These are phyloP conservation scores for Fragilaria radians DNA, from an alignment of 108 stramenopile genomes.

Conservation along the genomic window DNA sequence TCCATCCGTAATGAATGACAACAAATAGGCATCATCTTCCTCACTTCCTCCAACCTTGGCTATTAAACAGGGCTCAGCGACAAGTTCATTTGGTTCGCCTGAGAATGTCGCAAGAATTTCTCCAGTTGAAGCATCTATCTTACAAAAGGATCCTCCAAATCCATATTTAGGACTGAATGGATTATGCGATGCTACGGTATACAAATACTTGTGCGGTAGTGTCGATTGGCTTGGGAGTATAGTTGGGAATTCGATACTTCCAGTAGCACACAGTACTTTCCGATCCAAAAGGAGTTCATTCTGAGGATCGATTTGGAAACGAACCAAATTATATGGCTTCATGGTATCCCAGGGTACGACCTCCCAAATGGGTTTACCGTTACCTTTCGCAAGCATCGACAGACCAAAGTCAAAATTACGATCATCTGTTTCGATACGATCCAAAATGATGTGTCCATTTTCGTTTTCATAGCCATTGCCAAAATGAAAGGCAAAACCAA, in stretches of 20 bases:
- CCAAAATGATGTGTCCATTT: slow-evolving; percentile 33
- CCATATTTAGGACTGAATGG: background rate
- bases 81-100: slow-evolving; percentile 14
- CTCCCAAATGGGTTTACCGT: slow-evolving; percentile 23
- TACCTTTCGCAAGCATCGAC: background rate
- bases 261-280: background rate
- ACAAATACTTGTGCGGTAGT: slow-evolving; percentile 23
- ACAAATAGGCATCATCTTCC: slow-evolving; percentile 45
- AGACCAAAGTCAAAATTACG: background rate
- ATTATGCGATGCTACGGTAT: slow-evolving; percentile 12
- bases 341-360: slow-evolving; percentile 3
- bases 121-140: slow-evolving; percentile 11
- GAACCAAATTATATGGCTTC: slow-evolving; percentile 6
- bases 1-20: slow-evolving; percentile 19
- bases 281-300: background rate
- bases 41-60: slow-evolving; percentile 18
- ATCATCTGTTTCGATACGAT: slow-evolving; percentile 5
- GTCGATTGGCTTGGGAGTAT: slow-evolving; percentile 16
- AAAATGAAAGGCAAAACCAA: slow-evolving; percentile 31
- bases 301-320: slow-evolving; percentile 15
- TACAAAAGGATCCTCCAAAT: slow-evolving; percentile 11
- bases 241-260: slow-evolving; percentile 27
- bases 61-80: slow-evolving; percentile 23
- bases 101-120: slow-evolving; percentile 6
- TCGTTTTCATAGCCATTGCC: slow-evolving; percentile 44